Evolutionary conservation across 768 basidiomycete genomes (phyloP), one percentile per base, ranked within the genome.

Genomic region (Pleurotus platypus): DNA sequence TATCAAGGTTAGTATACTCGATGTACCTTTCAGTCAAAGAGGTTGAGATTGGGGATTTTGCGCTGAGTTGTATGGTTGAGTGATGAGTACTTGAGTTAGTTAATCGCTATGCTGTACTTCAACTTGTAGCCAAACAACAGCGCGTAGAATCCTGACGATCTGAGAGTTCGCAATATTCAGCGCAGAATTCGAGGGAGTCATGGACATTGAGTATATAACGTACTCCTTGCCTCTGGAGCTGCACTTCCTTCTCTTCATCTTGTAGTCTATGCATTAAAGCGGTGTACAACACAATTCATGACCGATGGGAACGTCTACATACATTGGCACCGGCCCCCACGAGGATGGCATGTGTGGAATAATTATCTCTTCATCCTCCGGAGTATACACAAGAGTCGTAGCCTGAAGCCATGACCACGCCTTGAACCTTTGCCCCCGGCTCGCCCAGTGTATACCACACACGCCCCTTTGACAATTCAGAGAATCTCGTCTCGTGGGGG

Each of bases 191-290:
- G 18, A 22, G 27, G 35, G 2, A 20, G 20, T 20, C 20, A 20
- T 20, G 20, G 20, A n/a, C 6, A 39, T 30, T 24, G 24, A 24
- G 24, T 24, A 22, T 20, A 24, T 24, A 24, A 51, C 35, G 13
- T 38, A 51, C 50, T 12, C 18, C 18, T 18, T 18, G 18, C 18
- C 18, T 18, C 18, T 18, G 18, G 18, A 18, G 18, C 18, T 18
- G 18, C 9, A 53, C 50, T 40, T 53, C 50, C 37, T 53, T 42
- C 11, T 53, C 50, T 16, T 39, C 50, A 20, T 53, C 50, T 24
- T 3, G 27, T 15, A 7, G 3, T 4, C 7, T 42, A 4, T 20
- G 50, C n/a, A 2, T 22, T 18, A 18, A 12, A 18, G 1, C 27
- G 16, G 27, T 43, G 15, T 18, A 40, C 1, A 39, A 24, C 22